Evolutionary conservation across 1,139 yeast genomes (phyloP), one percentile per base, ranked within the genome.

Genomic region (Trichomonascaceae sp.): DNA sequence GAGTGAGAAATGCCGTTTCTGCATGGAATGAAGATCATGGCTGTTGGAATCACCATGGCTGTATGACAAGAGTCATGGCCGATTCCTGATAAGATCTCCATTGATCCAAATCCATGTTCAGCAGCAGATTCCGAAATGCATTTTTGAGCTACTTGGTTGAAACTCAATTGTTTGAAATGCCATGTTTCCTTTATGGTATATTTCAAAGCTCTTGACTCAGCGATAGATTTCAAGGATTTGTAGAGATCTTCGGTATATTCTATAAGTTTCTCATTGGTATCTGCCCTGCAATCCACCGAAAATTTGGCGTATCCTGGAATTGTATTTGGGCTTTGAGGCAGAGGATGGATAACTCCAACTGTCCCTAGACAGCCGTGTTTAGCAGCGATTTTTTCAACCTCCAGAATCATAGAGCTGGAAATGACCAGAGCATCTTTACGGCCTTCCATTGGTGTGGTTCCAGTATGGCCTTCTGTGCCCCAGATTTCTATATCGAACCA

Each of bases 21-120:
- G 32, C 86, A 80, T 7, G 91, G 90, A 62, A 84, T 82, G 66
- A 85, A 85, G 30, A 85, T 80, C 90, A 85, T 85, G 1, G 87
- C 80, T 0, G 90, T 84, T 24, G 91, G 90, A 41, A 81, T 77
- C 49, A 76, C 74, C 8, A 70, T 61, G 36, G 80, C 74, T 3
- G 85, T 80, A 38, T 80, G 75, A 61, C 88, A 83, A 2, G 86
- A 80, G 64, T 85, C 91, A 63, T 85, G 90, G 18, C 87, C 89
- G 3, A 89, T 88, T 39, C 90, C 90, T 61, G 85, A 80, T 48
- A 78, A 76, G 51, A 85, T 80, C 39, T 71, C 75, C 55, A 74
- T 69, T 32, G 73, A 70, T 19, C 75, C 66, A 4, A 82, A 82
- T 56, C 77, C 80, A 30, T 80, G 64, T 44, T 75, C 80, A 22